phyloP scores from a whole-genome alignment of 2,329 filamentous ascomycete genomes.

The Drechslera avenae region DNA sequence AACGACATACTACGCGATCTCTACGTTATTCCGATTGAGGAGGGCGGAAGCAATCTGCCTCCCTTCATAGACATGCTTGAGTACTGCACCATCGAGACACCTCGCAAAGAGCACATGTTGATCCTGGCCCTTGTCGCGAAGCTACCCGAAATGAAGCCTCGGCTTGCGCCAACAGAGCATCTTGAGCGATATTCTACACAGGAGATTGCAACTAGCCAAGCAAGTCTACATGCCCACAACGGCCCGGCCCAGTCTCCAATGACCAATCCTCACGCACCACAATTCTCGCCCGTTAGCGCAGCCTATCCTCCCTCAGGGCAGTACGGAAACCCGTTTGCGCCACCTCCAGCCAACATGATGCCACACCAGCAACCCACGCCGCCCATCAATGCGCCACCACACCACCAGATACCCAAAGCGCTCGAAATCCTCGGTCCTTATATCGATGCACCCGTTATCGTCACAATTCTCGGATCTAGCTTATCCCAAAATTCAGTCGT shows the following conservation, averaged over 20 bases:
- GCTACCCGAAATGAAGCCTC: conserved; percentile 42
- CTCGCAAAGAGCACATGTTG: conserved; percentile 74
- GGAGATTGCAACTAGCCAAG: conserved; percentile 18
- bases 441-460: conserved; percentile 50
- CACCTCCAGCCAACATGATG: conserved; percentile 15
- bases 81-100: conserved; percentile 76
- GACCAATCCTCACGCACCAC: conserved; percentile 42
- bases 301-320: conserved; percentile 28
- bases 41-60: conserved; percentile 70
- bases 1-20: conserved; percentile 85
- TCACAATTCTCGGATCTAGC: conserved; percentile 42
- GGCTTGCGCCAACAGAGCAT: conserved; percentile 32
- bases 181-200: conserved; percentile 31
- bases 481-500: conserved; percentile 42
- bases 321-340: conserved; percentile 30
- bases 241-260: conserved; percentile 35
- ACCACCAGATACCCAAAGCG: conserved; percentile 45
- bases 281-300: conserved; percentile 40
- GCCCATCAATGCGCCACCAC: conserved; percentile 21
- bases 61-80: conserved; percentile 89
- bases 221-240: conserved; percentile 26
- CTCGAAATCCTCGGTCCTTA: conserved; percentile 51
- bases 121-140: conserved; percentile 82
- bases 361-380: conserved; percentile 16
- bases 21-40: conserved; percentile 84